Evolutionary conservation across 352 stramenopile genomes (phyloP), one percentile per base, ranked within the genome.

Genomic region (Saprolegnia diclina): DNA sequence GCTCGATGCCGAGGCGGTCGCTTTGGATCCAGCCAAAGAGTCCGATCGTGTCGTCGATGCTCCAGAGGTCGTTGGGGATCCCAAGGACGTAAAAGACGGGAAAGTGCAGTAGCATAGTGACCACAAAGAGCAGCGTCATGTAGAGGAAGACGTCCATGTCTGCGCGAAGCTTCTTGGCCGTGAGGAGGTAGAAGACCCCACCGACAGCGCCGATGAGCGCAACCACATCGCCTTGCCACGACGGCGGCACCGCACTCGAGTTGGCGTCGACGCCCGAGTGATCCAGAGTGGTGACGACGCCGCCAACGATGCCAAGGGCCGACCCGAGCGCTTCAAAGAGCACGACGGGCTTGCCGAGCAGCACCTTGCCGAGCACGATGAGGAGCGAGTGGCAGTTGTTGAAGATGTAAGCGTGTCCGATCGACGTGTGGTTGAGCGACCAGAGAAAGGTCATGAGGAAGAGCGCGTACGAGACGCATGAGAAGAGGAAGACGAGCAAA

Each of bases 371-470:
- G 3, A 92, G 67, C n/a, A 94, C 80, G 76, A 94, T 89, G 37
- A 94, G 74, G 50, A 94, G 72, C 68, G 86, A 92, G 71, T 94
- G 86, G 66, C 83, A 92, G 64, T 94, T 94, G 76, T 94, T 94
- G 79, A 94, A 94, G 67, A 94, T 91, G 64, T 91, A 92, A 55
- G 83, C 86, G 71, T 92, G 86, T 48, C 87, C 81, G 71, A 92
- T 91, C 14, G 86, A 92, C 55, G 86, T 94, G 72, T 88, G 82
- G 50, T 75, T 80, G 18, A 94, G 69, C 18, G 86, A 79, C 82
- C 84, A 91, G 35, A 94, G 66, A 65, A 91, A 94, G 37, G 83
- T 92, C 81, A 88, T 91, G 50, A 94, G 71, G 67, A 91, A 94
- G 37, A 94, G 77, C 35, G 83, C 76, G 69, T 92, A 90, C 26